These are phyloP conservation scores for Gastrolobium bilobum DNA, from an alignment of 306 rosid species.

Conservation along the genomic window DNA sequence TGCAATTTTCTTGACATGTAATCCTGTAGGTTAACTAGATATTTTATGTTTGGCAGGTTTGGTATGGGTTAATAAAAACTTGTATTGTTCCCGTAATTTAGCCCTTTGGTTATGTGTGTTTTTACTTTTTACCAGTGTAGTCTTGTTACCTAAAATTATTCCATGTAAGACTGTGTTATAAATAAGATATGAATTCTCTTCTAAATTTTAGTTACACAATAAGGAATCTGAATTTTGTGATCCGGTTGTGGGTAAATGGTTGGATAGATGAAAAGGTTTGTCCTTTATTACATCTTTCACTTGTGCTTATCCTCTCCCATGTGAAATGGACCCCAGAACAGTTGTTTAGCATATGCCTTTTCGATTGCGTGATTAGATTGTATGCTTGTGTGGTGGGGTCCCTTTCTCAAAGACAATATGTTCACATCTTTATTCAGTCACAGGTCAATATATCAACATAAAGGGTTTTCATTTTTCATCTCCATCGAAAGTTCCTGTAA, in stretches of 20 bases:
- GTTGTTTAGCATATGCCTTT: slow-evolving; percentile 45
- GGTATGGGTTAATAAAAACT: slow-evolving; percentile 55
- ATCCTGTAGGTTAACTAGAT: slow-evolving; percentile 51
- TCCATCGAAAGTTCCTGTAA: slow-evolving; percentile 33
- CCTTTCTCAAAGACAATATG: not conserved
- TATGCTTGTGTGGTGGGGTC: slow-evolving; percentile 45
- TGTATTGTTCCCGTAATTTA: slow-evolving; percentile 42
- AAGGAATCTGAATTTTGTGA: not conserved
- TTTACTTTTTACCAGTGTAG: slow-evolving; percentile 31
- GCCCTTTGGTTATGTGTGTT: slow-evolving; percentile 40
- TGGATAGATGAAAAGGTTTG: slow-evolving; percentile 34
- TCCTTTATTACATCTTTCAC: slow-evolving; percentile 29
- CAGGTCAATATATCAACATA: slow-evolving; percentile 36
- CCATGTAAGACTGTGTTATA: slow-evolving; percentile 58
- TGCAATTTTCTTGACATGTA: slow-evolving; percentile 51
- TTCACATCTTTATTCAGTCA: slow-evolving; percentile 5
- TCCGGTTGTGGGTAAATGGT: slow-evolving; percentile 24
- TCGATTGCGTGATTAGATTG: slow-evolving; percentile 47
- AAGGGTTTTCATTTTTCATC: slow-evolving; percentile 12
- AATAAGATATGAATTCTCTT: slow-evolving; percentile 49
- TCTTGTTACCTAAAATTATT: slow-evolving; percentile 36
- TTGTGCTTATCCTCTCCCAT: slow-evolving; percentile 47
- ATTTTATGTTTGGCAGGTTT: slow-evolving; percentile 44
- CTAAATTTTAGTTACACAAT: not conserved
- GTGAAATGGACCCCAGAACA: slow-evolving; percentile 51